Percentiles rank a stretch among this genome's conserved stretches.
These are phyloP conservation scores for Vicia sativa DNA, from an alignment of 306 rosid genomes.

Conservation along the genomic window DNA sequence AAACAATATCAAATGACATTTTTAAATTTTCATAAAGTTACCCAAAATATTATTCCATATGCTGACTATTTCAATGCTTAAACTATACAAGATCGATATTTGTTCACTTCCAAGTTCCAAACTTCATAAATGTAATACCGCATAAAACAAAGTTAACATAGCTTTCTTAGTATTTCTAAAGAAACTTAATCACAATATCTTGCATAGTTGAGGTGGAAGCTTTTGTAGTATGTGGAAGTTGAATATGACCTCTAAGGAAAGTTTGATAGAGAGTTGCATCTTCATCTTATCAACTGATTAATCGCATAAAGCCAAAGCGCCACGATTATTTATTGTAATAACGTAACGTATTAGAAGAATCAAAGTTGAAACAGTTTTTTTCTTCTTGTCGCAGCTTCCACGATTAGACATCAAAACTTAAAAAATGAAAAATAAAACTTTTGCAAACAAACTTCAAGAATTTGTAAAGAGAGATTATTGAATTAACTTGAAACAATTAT, in stretches of 20 bases:
- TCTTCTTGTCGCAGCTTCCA: too few species aligned
- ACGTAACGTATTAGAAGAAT: slow-evolving; percentile 2
- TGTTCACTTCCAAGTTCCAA: not conserved
- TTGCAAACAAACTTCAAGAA: too few species aligned
- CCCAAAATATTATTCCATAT: too few species aligned
- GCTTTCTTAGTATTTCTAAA: not conserved
- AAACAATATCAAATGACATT: too few species aligned
- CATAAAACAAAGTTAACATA: not conserved
- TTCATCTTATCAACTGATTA: not conserved
- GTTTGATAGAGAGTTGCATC: not conserved
- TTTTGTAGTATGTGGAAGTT: not conserved
- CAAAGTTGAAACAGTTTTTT: not conserved
- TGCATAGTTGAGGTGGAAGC: not conserved
- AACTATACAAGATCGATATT: not conserved
- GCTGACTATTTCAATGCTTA: too few species aligned
- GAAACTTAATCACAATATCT: not conserved
- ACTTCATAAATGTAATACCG: not conserved
- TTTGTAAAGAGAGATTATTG: too few species aligned
- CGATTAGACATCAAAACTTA: too few species aligned
- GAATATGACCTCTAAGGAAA: not conserved
- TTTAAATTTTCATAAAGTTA: too few species aligned
- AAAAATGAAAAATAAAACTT: too few species aligned
- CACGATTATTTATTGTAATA: not conserved
- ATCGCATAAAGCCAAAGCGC: not conserved
- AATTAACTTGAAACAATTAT: too few species aligned